phyloP scores from a whole-genome alignment of 2,329 filamentous ascomycete species.

The Ambrosiella beaveri region DNA sequence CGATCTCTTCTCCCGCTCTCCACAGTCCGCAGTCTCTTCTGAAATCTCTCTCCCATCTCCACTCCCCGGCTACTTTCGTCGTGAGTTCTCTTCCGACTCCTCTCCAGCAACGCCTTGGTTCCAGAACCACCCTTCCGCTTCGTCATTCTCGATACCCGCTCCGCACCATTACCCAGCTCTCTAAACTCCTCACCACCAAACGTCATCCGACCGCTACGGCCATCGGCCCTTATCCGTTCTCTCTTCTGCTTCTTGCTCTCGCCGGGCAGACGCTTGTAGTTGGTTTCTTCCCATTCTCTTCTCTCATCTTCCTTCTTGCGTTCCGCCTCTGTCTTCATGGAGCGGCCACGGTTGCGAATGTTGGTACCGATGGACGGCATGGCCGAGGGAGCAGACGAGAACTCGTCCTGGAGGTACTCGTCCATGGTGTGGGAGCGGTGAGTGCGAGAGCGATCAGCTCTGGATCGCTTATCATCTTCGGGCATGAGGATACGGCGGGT shows the following conservation, averaged over 20 bases:
- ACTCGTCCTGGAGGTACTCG: slow-evolving; percentile 74
- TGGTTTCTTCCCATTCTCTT: slow-evolving; percentile 75
- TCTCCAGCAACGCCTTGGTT: slow-evolving; percentile 51
- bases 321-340: slow-evolving; percentile 60
- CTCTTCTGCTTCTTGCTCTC: slow-evolving; percentile 76
- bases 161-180: slow-evolving; percentile 65
- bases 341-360: slow-evolving; percentile 61
- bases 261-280: slow-evolving; percentile 74
- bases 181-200: slow-evolving; percentile 89
- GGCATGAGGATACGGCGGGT: slow-evolving; percentile 80
- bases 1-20: slow-evolving; percentile 28
- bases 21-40: slow-evolving; percentile 46
- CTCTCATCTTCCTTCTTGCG: slow-evolving; percentile 63
- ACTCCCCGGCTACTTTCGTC: slow-evolving; percentile 41
- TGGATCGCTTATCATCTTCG: slow-evolving; percentile 34
- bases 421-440: slow-evolving; percentile 73
- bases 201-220: slow-evolving; percentile 36
- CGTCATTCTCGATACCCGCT: slow-evolving; percentile 72
- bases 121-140: slow-evolving; percentile 44
- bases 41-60: slow-evolving; percentile 57
- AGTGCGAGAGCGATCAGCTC: slow-evolving; percentile 43
- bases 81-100: slow-evolving; percentile 64
- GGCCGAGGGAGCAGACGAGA: slow-evolving; percentile 64
- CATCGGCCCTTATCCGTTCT: slow-evolving; percentile 33
- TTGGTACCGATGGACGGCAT: slow-evolving; percentile 86